phyloP scores from a whole-genome alignment of 257 asterid genomes.

The Nicotiana tomentosiformis region DNA sequence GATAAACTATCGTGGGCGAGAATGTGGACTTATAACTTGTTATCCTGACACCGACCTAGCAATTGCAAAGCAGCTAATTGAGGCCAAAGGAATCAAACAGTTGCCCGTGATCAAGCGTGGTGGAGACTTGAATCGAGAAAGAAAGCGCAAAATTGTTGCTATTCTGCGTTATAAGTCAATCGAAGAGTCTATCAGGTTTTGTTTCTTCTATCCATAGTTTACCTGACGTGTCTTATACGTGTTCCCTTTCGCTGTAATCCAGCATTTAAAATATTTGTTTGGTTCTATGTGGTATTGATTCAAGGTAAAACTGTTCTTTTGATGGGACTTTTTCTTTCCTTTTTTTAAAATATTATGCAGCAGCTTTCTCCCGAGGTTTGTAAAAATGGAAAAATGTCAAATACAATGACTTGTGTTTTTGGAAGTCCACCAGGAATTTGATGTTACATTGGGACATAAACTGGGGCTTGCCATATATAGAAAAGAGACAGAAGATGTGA shows the following conservation, averaged over 20 bases:
- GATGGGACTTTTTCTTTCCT: neutral
- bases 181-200: slow-evolving; percentile 68
- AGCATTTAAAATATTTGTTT: neutral
- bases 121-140: slow-evolving; percentile 47
- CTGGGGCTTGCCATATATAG: neutral
- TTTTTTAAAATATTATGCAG: no score
- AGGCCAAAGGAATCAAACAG: slow-evolving; percentile 90
- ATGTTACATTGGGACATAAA: neutral
- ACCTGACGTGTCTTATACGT: neutral
- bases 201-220: neutral
- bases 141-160: slow-evolving; percentile 52
- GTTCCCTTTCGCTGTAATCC: neutral
- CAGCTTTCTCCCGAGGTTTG: no score
- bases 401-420: neutral
- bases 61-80: slow-evolving; percentile 93
- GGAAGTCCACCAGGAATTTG: neutral
- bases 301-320: neutral
- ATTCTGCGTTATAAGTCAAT: slow-evolving; percentile 76
- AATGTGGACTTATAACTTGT: slow-evolving; percentile 75
- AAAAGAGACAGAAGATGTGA: neutral
- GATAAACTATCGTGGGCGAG: slow-evolving; percentile 61
- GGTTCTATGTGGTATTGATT: neutral
- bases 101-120: slow-evolving; percentile 80
- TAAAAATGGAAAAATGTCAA: no score
- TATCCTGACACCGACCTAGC: slow-evolving; percentile 79